A percentile compares a stretch with the other conserved stretches of the same genome.
phyloP scores from a whole-genome alignment of 176 grass and related monocot genomes.

The Rhynchospora pubera region DNA sequence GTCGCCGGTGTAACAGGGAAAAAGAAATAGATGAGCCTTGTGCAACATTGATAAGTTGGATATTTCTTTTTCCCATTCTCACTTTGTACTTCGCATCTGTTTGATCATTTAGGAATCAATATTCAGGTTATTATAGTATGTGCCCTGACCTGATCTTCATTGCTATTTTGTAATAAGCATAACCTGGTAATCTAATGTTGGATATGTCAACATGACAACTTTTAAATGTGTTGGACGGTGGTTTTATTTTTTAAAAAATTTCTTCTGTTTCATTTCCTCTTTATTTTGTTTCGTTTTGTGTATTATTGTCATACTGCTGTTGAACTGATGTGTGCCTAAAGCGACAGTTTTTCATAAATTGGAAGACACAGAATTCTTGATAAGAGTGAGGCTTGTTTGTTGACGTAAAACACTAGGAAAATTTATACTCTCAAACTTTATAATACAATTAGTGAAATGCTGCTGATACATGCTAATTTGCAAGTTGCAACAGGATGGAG shows the following conservation, averaged over 20 bases:
- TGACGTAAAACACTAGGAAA: background rate
- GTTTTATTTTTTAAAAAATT: background rate
- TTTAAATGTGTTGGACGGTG: background rate
- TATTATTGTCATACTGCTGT: background rate
- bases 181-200: background rate
- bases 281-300: background rate
- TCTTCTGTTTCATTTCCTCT: background rate
- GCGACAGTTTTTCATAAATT: background rate
- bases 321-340: background rate
- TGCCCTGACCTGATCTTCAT: slow-evolving; percentile 6
- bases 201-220: background rate
- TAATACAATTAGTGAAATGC: background rate
- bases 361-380: background rate
- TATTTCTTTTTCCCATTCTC: background rate
- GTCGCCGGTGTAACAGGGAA: slow-evolving; percentile 75
- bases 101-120: background rate
- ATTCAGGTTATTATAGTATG: background rate
- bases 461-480: background rate
- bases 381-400: background rate
- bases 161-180: slow-evolving; percentile 18
- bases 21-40: slow-evolving; percentile 27
- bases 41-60: background rate
- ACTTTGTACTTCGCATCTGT: background rate
- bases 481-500: background rate
- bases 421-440: background rate